These are phyloP conservation scores for Neofusicoccum sp. DNA, from an alignment of 2,329 filamentous ascomycete species.

Conservation along the genomic window DNA sequence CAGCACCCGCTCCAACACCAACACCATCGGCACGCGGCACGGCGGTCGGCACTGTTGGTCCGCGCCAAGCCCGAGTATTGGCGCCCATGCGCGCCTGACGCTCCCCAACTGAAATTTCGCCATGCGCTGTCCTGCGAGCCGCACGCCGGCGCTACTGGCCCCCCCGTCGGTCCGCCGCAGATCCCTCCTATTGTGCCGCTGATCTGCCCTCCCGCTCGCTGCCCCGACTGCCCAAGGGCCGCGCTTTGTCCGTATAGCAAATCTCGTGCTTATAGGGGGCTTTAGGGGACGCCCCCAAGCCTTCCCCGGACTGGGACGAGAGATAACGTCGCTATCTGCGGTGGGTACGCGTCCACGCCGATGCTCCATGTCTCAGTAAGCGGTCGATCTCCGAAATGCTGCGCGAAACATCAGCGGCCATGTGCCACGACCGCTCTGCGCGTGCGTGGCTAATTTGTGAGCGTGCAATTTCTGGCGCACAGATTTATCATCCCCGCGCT, in stretches of 20 bases:
- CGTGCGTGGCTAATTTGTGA: not conserved
- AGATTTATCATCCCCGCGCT: too few relatives aligned
- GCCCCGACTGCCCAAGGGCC: not conserved
- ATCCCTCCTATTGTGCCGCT: not conserved
- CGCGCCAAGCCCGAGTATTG: conserved; percentile 13
- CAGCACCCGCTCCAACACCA: too few relatives aligned
- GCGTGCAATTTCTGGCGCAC: not conserved
- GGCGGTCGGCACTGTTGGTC: not conserved
- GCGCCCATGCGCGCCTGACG: conserved; percentile 11
- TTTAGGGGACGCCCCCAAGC: not conserved
- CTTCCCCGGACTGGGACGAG: conserved; percentile 2
- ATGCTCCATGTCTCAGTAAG: not conserved
- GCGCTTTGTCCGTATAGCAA: conserved; percentile 1
- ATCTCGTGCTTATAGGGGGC: conserved; percentile 9
- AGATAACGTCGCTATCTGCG: conserved; percentile 2
- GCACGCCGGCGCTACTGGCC: conserved; percentile 1
- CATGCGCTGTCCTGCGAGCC: not conserved
- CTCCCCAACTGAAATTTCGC: conserved; percentile 15
- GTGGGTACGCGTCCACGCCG: not conserved
- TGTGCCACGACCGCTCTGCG: not conserved
- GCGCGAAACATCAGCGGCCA: not conserved
- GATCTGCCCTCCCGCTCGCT: not conserved
- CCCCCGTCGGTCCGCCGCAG: not conserved
- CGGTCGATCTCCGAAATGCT: conserved; percentile 3
- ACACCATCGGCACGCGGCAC: not conserved